Conservation (phyloP, 768 basidiomycete species). For the Termitomyces sp. region DNA sequence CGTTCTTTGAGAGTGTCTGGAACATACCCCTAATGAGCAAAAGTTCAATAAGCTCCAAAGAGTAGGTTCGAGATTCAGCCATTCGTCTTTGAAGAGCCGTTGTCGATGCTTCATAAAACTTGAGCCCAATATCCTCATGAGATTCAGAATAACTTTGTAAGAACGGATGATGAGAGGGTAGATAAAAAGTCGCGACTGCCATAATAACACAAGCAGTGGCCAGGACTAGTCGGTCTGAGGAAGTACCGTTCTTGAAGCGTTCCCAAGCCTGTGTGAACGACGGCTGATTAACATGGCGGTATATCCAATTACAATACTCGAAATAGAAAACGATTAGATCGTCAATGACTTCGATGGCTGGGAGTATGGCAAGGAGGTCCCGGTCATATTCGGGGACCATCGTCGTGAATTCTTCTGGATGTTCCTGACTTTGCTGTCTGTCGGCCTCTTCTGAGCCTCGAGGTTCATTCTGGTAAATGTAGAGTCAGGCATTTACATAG, state of each 20-base stretch:
- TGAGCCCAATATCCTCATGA: slow-evolving; percentile 54
- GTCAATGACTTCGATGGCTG: slow-evolving; percentile 63
- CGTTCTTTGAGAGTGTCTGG: slow-evolving; percentile 64
- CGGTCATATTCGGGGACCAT: slow-evolving; percentile 58
- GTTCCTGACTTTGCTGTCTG: slow-evolving; percentile 48
- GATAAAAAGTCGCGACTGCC: slow-evolving; percentile 67
- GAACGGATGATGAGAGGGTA: slow-evolving; percentile 59
- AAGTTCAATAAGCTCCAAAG: slow-evolving; percentile 72
- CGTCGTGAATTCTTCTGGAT: slow-evolving; percentile 31
- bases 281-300: slow-evolving; percentile 65
- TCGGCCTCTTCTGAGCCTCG: slow-evolving; percentile 50
- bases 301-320: slow-evolving; percentile 85
- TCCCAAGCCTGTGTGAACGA: slow-evolving; percentile 64
- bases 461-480: slow-evolving; percentile 31
- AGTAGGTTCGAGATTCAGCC: slow-evolving; percentile 53
- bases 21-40: slow-evolving; percentile 67
- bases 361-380: slow-evolving; percentile 64
- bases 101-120: slow-evolving; percentile 66
- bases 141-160: slow-evolving; percentile 45
- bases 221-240: slow-evolving; percentile 62
- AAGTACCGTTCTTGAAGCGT: slow-evolving; percentile 62
- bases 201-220: slow-evolving; percentile 72
- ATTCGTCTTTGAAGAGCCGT: slow-evolving; percentile 58
- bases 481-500: slow-evolving; percentile 11
- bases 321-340: slow-evolving; percentile 73